Conservation (phyloP, 1,284 basidiomycete genomes). For the Caloboletus inedulis region DNA sequence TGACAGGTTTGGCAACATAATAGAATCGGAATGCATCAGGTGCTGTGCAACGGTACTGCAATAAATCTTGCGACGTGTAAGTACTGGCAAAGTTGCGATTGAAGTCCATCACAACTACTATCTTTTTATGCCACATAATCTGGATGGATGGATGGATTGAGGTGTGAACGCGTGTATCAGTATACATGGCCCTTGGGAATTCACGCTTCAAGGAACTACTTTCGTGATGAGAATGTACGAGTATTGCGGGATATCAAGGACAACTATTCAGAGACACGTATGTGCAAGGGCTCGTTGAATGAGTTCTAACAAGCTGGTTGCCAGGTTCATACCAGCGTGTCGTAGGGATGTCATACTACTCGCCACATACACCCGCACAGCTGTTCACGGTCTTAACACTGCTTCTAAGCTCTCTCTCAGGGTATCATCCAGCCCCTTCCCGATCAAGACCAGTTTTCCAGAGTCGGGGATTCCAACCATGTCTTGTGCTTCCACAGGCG, state of each 20-base stretch:
- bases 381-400: slow-evolving; percentile 12
- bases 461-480: slow-evolving; percentile 48
- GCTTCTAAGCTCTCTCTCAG: slow-evolving; percentile 51
- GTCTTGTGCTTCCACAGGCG: slow-evolving; percentile 40
- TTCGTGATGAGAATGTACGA: neutral
- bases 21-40: no score
- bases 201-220: neutral
- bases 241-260: neutral
- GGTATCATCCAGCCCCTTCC: slow-evolving; percentile 62
- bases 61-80: no score
- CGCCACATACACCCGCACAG: neutral
- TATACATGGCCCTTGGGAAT: no score
- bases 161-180: no score
- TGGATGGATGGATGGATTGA: no score
- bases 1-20: no score
- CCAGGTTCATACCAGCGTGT: neutral
- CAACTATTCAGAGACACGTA: neutral
- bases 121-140: no score
- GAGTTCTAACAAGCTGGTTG: neutral
- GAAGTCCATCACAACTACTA: no score
- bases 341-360: neutral
- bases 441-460: slow-evolving; percentile 87
- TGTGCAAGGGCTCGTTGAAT: neutral
- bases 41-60: no score
- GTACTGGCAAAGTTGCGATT: no score